Percentiles rank a stretch among this genome's conserved stretches.
These are phyloP conservation scores for Tricladium varicosporioides DNA, from an alignment of 2,329 filamentous ascomycete genomes.

Conservation along the genomic window DNA sequence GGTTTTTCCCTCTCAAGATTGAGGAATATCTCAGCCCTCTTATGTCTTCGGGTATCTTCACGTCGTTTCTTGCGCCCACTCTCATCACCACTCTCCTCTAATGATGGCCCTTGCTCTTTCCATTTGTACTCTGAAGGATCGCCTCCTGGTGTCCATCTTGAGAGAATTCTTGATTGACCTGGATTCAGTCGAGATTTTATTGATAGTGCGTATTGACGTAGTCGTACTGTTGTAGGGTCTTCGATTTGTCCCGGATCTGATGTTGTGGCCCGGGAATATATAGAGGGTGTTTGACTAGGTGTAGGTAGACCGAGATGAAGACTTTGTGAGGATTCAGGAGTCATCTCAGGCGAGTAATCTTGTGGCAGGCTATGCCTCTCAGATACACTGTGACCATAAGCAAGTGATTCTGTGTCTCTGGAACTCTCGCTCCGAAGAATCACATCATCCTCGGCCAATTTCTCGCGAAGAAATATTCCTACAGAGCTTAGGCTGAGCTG, in stretches of 20 bases:
- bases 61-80: slow-evolving; percentile 18
- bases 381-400: not conserved
- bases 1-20: slow-evolving; percentile 22
- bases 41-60: slow-evolving; percentile 29
- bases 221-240: slow-evolving; percentile 34
- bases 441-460: not conserved
- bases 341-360: slow-evolving; percentile 22
- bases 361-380: slow-evolving; percentile 20
- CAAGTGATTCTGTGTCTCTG: slow-evolving; percentile 1
- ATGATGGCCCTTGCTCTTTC: slow-evolving; percentile 21
- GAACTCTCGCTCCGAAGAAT: not conserved
- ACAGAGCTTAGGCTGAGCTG: slow-evolving; percentile 33
- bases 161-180: slow-evolving; percentile 31
- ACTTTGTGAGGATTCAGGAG: slow-evolving; percentile 7
- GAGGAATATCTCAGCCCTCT: slow-evolving; percentile 31
- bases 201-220: slow-evolving; percentile 36
- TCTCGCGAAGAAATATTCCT: slow-evolving; percentile 25
- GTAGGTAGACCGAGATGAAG: slow-evolving; percentile 19
- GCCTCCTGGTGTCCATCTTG: slow-evolving; percentile 36
- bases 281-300: slow-evolving; percentile 27
- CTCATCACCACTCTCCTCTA: slow-evolving; percentile 22
- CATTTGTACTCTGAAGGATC: slow-evolving; percentile 36
- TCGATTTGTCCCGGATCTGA: slow-evolving; percentile 26
- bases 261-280: slow-evolving; percentile 25
- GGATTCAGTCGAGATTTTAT: slow-evolving; percentile 31